A percentile compares a stretch with the other conserved stretches of the same genome.
Evolutionary conservation across 805 yeast genomes (phyloP).

Genomic region (Lachancea fermentati): DNA sequence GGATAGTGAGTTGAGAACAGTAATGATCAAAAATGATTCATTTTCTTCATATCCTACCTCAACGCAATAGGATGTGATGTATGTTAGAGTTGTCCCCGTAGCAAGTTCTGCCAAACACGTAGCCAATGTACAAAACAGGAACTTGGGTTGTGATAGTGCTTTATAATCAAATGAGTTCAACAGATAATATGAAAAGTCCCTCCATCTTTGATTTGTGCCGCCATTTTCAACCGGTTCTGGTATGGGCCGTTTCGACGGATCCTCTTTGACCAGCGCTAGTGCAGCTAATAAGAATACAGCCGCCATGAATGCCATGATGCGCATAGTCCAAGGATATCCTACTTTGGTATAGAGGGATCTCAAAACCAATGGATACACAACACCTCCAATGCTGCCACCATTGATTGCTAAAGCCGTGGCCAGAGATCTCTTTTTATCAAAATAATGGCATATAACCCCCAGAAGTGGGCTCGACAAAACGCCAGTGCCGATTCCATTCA

Average conservation of each 20-base stretch:
- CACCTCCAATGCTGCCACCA: constrained; percentile 66
- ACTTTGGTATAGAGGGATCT: constrained; percentile 38
- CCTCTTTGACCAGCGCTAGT: constrained; percentile 34
- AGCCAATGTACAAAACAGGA: constrained; percentile 38
- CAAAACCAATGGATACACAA: constrained; percentile 51
- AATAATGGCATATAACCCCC: constrained; percentile 60
- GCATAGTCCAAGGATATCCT: constrained; percentile 60
- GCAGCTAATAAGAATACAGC: constrained; percentile 22
- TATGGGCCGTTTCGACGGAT: constrained; percentile 18
- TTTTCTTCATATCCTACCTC: constrained; percentile 41
- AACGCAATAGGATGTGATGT: constrained; percentile 47
- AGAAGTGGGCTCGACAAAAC: constrained; percentile 49
- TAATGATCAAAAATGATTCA: constrained; percentile 42
- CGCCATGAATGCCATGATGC: constrained; percentile 40
- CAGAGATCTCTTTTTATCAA: constrained; percentile 47
- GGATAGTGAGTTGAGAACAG: constrained; percentile 43
- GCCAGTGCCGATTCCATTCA: constrained; percentile 50
- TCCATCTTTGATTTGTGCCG: neutral
- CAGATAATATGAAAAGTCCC: constrained; percentile 12
- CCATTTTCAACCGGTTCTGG: neutral
- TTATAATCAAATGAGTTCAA: constrained; percentile 34
- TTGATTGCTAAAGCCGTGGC: constrained; percentile 59
- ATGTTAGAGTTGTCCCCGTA: constrained; percentile 43
- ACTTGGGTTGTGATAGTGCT: constrained; percentile 40
- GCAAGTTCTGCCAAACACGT: constrained; percentile 43